Evolutionary conservation across 768 basidiomycete genomes (phyloP).

Genomic region (Trametes elegans): DNA sequence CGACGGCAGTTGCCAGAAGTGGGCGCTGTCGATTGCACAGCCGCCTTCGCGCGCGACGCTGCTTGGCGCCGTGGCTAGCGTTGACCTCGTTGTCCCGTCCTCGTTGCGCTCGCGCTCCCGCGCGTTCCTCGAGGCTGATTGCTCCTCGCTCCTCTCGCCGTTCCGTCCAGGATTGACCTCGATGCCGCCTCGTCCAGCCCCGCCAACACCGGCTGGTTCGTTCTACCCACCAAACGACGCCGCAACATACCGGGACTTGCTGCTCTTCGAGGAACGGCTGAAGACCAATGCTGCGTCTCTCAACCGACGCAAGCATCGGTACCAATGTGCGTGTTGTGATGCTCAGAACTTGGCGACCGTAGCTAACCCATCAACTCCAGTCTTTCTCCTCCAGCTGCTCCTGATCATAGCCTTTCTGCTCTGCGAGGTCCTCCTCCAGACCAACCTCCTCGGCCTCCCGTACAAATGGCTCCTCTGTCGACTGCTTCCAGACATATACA

Average conservation of each 20-base stretch:
- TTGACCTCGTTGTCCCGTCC: too few species aligned
- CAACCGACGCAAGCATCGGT: conserved; percentile 75
- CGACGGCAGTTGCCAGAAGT: too few species aligned
- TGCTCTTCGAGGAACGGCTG: conserved; percentile 94
- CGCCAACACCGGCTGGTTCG: conserved; percentile 24
- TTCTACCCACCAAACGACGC: conserved; percentile 70
- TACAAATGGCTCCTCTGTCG: conserved; percentile 51
- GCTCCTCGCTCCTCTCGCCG: too few species aligned
- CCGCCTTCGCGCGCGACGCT: too few species aligned
- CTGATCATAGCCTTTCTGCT: conserved; percentile 68
- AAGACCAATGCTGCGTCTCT: conserved; percentile 88
- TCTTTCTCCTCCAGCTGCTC: conserved; percentile 72
- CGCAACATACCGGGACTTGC: conserved; percentile 81
- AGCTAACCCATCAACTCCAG: conserved; percentile 35
- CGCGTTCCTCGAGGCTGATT: too few species aligned
- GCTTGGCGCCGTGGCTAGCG: too few species aligned
- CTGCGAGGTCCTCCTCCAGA: conserved; percentile 71
- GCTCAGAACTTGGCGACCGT: too few species aligned
- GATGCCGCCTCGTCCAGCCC: conserved; percentile 15
- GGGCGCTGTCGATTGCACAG: too few species aligned
- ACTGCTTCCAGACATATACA: conserved; percentile 52
- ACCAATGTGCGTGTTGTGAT: conserved; percentile 77
- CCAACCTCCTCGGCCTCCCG: conserved; percentile 63
- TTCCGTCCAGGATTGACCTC: too few species aligned
- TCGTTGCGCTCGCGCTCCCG: too few species aligned